Base-by-base conservation (phyloP, 495 filamentous ascomycete species). In the Penicillium ucsense region DNA sequence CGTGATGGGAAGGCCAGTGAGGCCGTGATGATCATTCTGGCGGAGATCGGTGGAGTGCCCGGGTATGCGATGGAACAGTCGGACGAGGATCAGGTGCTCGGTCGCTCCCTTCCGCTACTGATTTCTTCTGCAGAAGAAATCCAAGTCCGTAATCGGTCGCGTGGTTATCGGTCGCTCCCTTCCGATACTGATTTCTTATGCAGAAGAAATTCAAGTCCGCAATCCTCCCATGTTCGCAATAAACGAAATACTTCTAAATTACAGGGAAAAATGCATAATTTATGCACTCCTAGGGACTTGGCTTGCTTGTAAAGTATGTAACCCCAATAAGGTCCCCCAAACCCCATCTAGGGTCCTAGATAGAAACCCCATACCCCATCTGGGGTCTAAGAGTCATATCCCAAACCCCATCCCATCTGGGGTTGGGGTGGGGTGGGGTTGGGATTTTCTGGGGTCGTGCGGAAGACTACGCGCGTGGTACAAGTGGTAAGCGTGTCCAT, bases 301-400 rank as follows among this genome's bases (percentile, higher is more conserved):
- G 39, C 39, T 30, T 42, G 30, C 31, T 30, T 42, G 39, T 42
- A 6, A 42, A 29, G 39, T 42, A 30, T 42, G 39, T 30, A 42
- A 42, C 39, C 39, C 39, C 27, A 42, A 31, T 42, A 4, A 5
- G 39, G 81, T 38, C 36, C 36, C 36, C 36, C 36, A 38, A 12
- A 38, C 10, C 36, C 36, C 36, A 38, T 12, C 36, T 38, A 20
- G 36, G 36, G 36, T 38, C n/a, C n/a, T 38, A 8, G 36, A 20
- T 38, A 38, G 36, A 38, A 38, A 38, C 36, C 36, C 36, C n/a
- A 38, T 8, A 20, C 5, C 36, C 36, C 36, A 38, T 38, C 36
- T 38, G n/a, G 36, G 36, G 5, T 38, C 10, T 7, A 38, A 38
- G 36, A 38, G 36, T 38, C 36, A 38, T 38, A 38, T 38, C 36